A percentile compares a stretch with the other conserved stretches of the same genome.
Evolutionary conservation across 1,284 basidiomycete genomes (phyloP).

Genomic region (Chalciporus sp.): DNA sequence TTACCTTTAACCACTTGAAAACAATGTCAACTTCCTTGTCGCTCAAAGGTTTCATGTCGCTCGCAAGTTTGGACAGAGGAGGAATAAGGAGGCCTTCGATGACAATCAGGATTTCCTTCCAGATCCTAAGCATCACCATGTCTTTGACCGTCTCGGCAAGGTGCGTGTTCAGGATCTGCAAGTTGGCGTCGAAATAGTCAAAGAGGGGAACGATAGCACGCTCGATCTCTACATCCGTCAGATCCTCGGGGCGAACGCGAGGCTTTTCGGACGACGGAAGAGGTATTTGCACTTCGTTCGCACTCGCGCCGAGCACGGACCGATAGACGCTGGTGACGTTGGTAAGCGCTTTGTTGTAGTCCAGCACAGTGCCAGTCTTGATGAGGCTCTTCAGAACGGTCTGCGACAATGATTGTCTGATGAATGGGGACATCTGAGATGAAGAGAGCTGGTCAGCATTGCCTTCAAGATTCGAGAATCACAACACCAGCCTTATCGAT

Average conservation of each 20-base stretch:
- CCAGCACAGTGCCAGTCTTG: slow-evolving; percentile 67
- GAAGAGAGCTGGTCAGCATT: background rate
- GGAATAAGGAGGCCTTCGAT: slow-evolving; percentile 92
- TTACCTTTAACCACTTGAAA: slow-evolving; percentile 95
- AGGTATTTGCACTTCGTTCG: slow-evolving; percentile 78
- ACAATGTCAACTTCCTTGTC: slow-evolving; percentile 98
- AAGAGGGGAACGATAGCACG: slow-evolving; percentile 90
- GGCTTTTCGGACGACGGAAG: slow-evolving; percentile 72
- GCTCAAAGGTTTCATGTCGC: slow-evolving; percentile 87
- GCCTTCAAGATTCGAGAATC: background rate
- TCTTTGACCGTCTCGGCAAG: slow-evolving; percentile 86
- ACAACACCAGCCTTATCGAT: slow-evolving; percentile 83
- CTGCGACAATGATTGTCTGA: slow-evolving; percentile 88
- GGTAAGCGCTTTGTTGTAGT: slow-evolving; percentile 84
- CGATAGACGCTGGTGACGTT: slow-evolving; percentile 83
- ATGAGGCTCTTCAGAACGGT: slow-evolving; percentile 75
- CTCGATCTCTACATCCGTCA: slow-evolving; percentile 94
- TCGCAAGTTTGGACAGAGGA: slow-evolving; percentile 85
- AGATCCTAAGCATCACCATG: slow-evolving; percentile 91
- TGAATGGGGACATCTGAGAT: slow-evolving; percentile 88
- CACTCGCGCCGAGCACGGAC: slow-evolving; percentile 63
- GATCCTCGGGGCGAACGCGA: slow-evolving; percentile 67
- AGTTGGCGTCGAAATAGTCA: slow-evolving; percentile 95
- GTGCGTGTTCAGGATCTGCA: slow-evolving; percentile 90
- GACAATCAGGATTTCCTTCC: slow-evolving; percentile 94